phyloP scores from a whole-genome alignment of 495 filamentous ascomycete genomes.

The Neurospora terricola region DNA sequence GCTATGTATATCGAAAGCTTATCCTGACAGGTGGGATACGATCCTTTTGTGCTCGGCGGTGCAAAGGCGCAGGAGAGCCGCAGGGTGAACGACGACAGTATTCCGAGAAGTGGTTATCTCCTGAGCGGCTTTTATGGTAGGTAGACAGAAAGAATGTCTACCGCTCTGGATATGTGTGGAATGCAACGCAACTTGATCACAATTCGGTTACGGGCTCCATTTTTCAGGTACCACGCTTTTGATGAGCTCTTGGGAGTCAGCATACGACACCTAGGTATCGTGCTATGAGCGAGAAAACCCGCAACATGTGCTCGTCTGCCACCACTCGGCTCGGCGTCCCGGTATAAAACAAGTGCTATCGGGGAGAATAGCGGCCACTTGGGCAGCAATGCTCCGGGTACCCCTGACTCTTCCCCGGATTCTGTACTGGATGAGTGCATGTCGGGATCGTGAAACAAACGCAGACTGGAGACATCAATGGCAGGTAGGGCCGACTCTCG shows the following conservation, averaged over 20 bases:
- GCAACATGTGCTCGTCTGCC: slow-evolving; percentile 6
- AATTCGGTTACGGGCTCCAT: background rate
- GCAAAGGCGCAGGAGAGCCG: background rate
- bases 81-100: background rate
- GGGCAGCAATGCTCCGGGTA: slow-evolving; percentile 41
- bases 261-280: background rate
- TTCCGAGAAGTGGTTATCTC: background rate
- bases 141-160: background rate
- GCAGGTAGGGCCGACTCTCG: slow-evolving; percentile 3
- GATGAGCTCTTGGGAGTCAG: background rate
- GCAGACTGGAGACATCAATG: background rate
- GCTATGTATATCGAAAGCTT: background rate
- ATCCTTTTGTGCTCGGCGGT: background rate
- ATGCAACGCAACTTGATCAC: background rate
- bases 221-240: background rate
- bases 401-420: slow-evolving; percentile 22
- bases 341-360: background rate
- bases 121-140: background rate
- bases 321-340: slow-evolving; percentile 1
- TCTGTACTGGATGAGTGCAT: background rate
- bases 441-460: background rate
- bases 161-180: background rate
- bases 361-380: slow-evolving; percentile 19
- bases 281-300: background rate
- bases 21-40: background rate